Base-by-base conservation (phyloP, 2,329 filamentous ascomycete species). In the Thelonectria discophora region DNA sequence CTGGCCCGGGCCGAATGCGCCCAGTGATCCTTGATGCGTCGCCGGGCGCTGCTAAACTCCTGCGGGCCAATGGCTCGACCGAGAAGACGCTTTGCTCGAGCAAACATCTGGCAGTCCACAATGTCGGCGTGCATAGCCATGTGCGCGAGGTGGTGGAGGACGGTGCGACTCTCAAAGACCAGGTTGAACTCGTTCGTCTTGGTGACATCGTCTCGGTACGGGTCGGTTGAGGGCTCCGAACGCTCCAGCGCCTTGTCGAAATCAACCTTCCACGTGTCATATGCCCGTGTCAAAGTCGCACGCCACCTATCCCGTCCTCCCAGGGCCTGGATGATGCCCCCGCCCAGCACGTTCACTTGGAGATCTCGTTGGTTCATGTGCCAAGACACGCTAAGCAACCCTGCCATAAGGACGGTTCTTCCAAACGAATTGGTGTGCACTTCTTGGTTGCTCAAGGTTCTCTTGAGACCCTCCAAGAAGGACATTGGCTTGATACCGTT, bases 111-210 rank as follows among this genome's bases (percentile, higher is more conserved):
- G 72, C 93, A 94, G 75, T 98, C 94, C n/a, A 97, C 92, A 55
- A 98, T 93, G 73, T 98, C 94, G 21, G 97, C 93, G 73, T 98
- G 93, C 86, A 97, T 97, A 3, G 93, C 93, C 92, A 99, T 97
- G 76, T 98, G 95, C 0, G 95, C 95, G 12, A 99, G 82, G 71
- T 97, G 93, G 73, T 98, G 94, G 46, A 98, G 82, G 27, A 97
- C 94, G 2, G 91, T 96, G 18, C 93, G 88, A 65, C 90, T 93
- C 75, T 97, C 93, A 69, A 95, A 94, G 30, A 96, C 89, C 13
- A 86, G 79, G 58, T 83, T 86, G 53, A 81, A 78, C 61, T 87
- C 83, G 69, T 89, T 89, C 63, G 91, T 87, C 70, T 90, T 88
- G 45, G 72, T 70, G 82, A 82, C 74, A 55, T 84, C 81, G 66